Evolutionary conservation across 73 alveolate genomes (phyloP).

Genomic region (Tetrahymena borealis): DNA sequence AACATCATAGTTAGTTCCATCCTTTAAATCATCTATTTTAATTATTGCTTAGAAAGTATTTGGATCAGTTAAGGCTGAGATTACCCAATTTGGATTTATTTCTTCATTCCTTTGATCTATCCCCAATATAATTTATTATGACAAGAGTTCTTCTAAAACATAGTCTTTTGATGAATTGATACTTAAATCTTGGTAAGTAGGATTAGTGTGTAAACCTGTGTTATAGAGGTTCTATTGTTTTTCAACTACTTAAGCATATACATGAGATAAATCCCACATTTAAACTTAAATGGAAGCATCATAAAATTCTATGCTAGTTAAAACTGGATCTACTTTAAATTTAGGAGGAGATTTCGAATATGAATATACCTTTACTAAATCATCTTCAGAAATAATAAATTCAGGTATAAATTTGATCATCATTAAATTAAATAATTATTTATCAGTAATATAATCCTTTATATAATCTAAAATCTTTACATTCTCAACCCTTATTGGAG

Average conservation of each 20-base stretch:
- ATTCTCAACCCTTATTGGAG: no score
- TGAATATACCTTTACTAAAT: neutral
- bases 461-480: no score
- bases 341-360: neutral
- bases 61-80: neutral
- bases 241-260: neutral
- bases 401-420: neutral
- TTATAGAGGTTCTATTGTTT: neutral
- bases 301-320: neutral
- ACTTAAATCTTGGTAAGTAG: no score
- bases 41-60: neutral
- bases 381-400: neutral
- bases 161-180: neutral
- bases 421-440: neutral
- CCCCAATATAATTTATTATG: neutral
- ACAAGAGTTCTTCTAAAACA: neutral
- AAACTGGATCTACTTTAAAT: neutral
- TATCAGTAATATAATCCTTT: no score
- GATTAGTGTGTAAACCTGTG: neutral
- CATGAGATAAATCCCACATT: neutral
- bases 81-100: neutral
- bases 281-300: neutral
- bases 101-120: neutral
- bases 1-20: neutral
- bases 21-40: neutral